Base-by-base conservation (phyloP, 2,329 filamentous ascomycete genomes). In the Neofusicoccum cordaticola region DNA sequence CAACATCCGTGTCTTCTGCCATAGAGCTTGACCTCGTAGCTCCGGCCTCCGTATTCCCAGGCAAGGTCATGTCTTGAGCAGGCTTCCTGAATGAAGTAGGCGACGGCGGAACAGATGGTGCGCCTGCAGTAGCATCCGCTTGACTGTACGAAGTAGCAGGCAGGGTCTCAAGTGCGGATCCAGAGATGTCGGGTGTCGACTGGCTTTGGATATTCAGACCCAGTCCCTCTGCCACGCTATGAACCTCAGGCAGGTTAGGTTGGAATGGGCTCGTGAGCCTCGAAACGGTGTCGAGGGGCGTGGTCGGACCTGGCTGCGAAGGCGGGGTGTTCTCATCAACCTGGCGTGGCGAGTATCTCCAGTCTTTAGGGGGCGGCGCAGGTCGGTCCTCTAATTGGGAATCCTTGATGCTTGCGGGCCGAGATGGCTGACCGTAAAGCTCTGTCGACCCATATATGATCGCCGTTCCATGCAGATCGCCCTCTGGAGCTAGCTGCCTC, bases 301-400 rank as follows among this genome's bases (percentile, higher is more conserved):
- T 67, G 47, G 15, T 45, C 17, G 50, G 47, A 11, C 27, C 63
- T 13, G 7, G 34, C 7, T 39, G 37, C n/a, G 42, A n/a, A 17
- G 48, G 63, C 19, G 63, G 35, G 34, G 47, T 44, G 17, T 22
- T 22, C n/a, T 56, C 45, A 3, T 35, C 42, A 2, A 19, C 35
- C 11, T 57, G 53, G 3, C 47, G 34, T 4, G 63, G 56, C 17
- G 73, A 75, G 61, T 77, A 76, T n/a, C 74, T 71, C 67, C 69
- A 65, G 65, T 79, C 78, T 66, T 82, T 83, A 0, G 79, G 77
- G 47, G 80, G 79, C 12, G 79, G 77, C 12, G 75, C 74, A 27
- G 78, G 78, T 63, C 73, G 73, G 27, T 60, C 56, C 39, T 65
- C 53, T 4, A n/a, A 8, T 27, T 41, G 50, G 12, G 31, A 45